phyloP scores from a whole-genome alignment of 495 filamentous ascomycete species.

The Parmelia sp. region DNA sequence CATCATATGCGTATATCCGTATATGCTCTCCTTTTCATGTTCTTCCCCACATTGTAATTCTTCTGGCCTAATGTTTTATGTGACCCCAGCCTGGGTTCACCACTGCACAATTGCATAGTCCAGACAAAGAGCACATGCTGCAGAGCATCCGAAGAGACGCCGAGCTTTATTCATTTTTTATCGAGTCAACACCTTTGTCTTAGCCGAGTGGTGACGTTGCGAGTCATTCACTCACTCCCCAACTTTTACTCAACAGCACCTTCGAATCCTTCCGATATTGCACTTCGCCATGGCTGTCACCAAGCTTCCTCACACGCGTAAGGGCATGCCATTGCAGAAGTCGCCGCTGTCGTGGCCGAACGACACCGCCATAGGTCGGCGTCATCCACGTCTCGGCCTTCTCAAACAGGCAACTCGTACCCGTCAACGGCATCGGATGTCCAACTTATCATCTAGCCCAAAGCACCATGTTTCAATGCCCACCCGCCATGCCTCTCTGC shows the following conservation, averaged over 20 bases:
- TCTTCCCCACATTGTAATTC: neutral
- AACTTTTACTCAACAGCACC: neutral
- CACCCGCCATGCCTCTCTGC: neutral
- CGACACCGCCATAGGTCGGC: neutral
- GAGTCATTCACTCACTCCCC: neutral
- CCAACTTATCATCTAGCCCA: neutral
- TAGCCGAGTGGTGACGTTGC: neutral
- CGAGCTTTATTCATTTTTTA: neutral
- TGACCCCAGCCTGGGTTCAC: neutral
- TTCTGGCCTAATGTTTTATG: too few species aligned
- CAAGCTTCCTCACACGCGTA: neutral
- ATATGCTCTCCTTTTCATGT: neutral
- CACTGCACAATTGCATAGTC: slow-evolving; percentile 1
- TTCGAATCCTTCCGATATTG: neutral
- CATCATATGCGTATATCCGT: neutral
- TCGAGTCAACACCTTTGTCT: slow-evolving; percentile 1
- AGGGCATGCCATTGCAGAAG: neutral
- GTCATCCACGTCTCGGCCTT: neutral
- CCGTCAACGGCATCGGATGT: neutral
- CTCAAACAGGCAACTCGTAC: neutral
- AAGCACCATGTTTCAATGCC: neutral
- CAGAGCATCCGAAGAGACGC: too few species aligned
- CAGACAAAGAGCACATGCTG: neutral
- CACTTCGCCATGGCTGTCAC: neutral
- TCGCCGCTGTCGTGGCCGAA: neutral